Conservation (phyloP, 768 basidiomycete species). For the Termitomyces eurrhizus region DNA sequence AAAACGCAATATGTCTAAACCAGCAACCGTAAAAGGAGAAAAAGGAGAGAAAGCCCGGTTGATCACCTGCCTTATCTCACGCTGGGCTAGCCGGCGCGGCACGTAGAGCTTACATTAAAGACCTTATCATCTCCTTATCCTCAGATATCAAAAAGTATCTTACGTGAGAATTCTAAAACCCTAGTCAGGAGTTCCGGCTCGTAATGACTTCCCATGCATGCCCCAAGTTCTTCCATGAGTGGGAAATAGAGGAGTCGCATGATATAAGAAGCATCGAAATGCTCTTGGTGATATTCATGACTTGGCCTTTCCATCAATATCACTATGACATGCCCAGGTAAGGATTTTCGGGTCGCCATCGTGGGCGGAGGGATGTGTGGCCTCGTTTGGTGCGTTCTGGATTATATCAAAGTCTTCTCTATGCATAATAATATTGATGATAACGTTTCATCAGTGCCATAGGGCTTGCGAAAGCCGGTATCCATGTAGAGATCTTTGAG, state of each 20-base stretch:
- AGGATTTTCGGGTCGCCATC: conserved; percentile 47
- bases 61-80: no score
- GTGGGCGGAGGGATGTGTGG: conserved; percentile 57
- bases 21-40: no score
- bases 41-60: no score
- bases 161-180: not conserved
- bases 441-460: conserved; percentile 30
- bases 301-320: not conserved
- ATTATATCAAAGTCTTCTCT: not conserved
- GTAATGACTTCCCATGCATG: not conserved
- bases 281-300: not conserved
- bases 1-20: no score
- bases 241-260: not conserved
- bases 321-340: conserved; percentile 16
- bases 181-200: not conserved
- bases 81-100: no score
- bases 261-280: not conserved
- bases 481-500: conserved; percentile 49
- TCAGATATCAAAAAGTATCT: not conserved
- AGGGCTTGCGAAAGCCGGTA: conserved; percentile 36
- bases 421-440: not conserved
- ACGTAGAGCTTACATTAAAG: no score
- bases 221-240: not conserved
- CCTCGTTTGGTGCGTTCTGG: conserved; percentile 32
- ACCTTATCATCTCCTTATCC: not conserved